Conservation (phyloP, 2,329 filamentous ascomycete species). For the Hypoxylon sp. region DNA sequence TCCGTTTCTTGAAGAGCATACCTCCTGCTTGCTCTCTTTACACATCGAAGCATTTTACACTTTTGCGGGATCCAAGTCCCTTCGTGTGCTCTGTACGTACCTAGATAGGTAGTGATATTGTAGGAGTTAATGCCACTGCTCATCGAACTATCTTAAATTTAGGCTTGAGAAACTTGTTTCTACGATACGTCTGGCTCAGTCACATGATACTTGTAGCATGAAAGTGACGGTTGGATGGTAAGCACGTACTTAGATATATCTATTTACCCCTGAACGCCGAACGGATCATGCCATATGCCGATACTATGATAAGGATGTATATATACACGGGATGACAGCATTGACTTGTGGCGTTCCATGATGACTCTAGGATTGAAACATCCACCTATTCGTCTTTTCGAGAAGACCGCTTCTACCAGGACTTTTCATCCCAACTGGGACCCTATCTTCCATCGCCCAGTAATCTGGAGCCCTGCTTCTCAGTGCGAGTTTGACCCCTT, state of each 20-base stretch:
- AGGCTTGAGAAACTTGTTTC: not conserved
- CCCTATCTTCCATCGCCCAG: constrained; percentile 37
- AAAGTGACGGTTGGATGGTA: not conserved
- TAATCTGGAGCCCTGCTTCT: constrained; percentile 43
- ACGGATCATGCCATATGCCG: constrained; percentile 37
- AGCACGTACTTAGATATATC: constrained; percentile 20
- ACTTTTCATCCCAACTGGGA: constrained; percentile 8
- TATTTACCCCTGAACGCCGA: constrained; percentile 41
- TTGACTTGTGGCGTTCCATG: constrained; percentile 7
- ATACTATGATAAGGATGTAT: constrained; percentile 35
- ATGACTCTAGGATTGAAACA: constrained; percentile 11
- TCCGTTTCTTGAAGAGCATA: constrained; percentile 5
- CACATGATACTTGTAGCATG: not conserved
- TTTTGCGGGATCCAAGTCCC: not conserved
- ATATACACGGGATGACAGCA: constrained; percentile 23
- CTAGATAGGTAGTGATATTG: not conserved
- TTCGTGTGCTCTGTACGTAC: not conserved
- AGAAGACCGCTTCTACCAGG: constrained; percentile 12
- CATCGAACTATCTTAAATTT: not conserved
- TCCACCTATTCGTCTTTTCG: constrained; percentile 15
- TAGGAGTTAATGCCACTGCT: not conserved
- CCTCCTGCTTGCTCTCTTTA: not conserved
- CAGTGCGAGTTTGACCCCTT: constrained; percentile 11
- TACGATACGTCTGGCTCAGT: not conserved
- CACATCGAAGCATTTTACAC: constrained; percentile 3